phyloP scores from a whole-genome alignment of 106 monocot genomes.

The Dendrobium catenatum region DNA sequence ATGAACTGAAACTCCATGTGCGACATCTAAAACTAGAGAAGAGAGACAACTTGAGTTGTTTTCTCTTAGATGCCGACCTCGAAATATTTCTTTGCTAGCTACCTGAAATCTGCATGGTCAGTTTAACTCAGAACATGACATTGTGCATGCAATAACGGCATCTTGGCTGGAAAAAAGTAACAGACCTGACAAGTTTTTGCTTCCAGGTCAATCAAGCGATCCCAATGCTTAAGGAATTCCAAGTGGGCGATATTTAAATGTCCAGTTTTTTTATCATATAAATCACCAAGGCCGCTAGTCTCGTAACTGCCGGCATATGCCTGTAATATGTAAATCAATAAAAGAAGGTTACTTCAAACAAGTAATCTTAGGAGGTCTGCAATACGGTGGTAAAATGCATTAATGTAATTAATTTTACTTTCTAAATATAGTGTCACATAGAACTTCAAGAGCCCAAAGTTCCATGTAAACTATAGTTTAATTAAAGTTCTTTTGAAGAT shows the following conservation, averaged over 20 bases:
- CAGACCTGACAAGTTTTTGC: conserved; percentile 70
- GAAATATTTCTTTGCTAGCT: conserved; percentile 39
- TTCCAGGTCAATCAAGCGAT: conserved; percentile 80
- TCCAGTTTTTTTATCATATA: conserved; percentile 52
- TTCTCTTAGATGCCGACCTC: conserved; percentile 21
- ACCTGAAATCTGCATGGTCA: conserved; percentile 41
- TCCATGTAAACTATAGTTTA: no score
- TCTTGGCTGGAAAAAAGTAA: conserved; percentile 2
- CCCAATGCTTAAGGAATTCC: conserved; percentile 80
- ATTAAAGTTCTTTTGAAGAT: no score
- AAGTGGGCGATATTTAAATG: conserved; percentile 55
- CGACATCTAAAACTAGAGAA: conserved; percentile 57
- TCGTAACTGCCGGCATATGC: conserved; percentile 62
- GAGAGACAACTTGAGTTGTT: conserved; percentile 26
- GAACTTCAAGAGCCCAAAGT: no score
- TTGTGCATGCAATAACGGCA: not conserved
- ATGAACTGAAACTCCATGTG: conserved; percentile 27
- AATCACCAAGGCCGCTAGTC: conserved; percentile 64
- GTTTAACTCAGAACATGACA: conserved; percentile 4
- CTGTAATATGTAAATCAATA: conserved; percentile 21
- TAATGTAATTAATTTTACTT: no score
- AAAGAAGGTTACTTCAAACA: not conserved
- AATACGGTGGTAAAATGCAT: no score
- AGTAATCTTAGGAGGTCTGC: not conserved
- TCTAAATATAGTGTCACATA: no score